Evolutionary conservation across 352 stramenopile genomes (phyloP), one percentile per base, ranked within the genome.

Genomic region (Pythium grandisporangium): DNA sequence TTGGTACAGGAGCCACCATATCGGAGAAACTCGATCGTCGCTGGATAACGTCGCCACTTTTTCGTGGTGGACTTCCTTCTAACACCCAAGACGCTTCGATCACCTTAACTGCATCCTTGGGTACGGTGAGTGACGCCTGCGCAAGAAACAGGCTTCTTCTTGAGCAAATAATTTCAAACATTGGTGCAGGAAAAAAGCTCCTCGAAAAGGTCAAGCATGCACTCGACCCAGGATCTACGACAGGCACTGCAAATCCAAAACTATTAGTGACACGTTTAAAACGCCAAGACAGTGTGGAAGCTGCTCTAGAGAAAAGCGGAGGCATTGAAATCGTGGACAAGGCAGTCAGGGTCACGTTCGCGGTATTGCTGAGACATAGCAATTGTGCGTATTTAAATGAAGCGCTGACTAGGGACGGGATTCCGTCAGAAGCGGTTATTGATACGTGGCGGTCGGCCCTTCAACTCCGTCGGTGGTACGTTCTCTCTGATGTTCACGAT

Each of bases 201-300:
- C 45, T 94, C 0, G 81, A 94, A 17, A 88, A 79, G 50, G 70
- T 94, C 5, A 78, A 80, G 20, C 59, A 71, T 35, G 76, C 70
- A 22, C 14, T 92, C 1, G 76, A 94, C 43, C 70, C 70, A 19
- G 51, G 58, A 22, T 57, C 63, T 1, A 27, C 33, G 14, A 46
- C 49, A 27, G 44, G 64, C 7, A 49, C 53, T n/a, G 43, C 41
- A 6, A 90, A 91, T 37, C 69, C 66, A 20, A 74, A 89, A 30
- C 47, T 92, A 10, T 61, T 76, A 33, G 64, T 63, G 13, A 72
- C 66, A 13, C 66, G 63, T 5, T 42, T 94, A 17, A 90, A 84
- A 41, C 61, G 81, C 10, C 72, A 91, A 51, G 78, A 94, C 34
- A 94, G 81, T 43, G 69, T 94, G 3, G 81, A 94, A 42, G 72